Evolutionary conservation across 2,329 filamentous ascomycete genomes (phyloP).

Genomic region (Fusarium nurragi): DNA sequence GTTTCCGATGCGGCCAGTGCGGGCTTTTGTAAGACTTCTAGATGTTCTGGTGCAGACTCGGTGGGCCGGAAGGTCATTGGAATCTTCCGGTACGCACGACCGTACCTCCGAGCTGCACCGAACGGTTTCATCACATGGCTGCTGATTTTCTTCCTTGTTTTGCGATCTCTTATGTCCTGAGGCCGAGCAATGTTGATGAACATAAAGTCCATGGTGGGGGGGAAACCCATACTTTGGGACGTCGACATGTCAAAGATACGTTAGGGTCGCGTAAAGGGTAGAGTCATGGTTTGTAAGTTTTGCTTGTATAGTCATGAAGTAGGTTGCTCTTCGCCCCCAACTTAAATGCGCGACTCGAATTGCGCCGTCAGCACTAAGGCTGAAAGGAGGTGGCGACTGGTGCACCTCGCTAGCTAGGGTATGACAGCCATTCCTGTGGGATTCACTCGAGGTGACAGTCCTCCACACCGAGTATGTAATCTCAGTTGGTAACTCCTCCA

Average conservation of each 20-base stretch:
- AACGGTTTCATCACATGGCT: conserved; percentile 23
- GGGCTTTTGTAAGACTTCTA: background rate
- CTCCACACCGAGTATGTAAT: no score
- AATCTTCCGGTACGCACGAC: background rate
- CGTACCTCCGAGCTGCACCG: background rate
- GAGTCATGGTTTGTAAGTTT: background rate
- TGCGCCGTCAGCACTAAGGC: background rate
- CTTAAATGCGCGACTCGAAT: background rate
- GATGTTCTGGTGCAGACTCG: background rate
- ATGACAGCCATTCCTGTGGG: background rate
- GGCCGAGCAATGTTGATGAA: conserved; percentile 18
- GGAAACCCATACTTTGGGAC: background rate
- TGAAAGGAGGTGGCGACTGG: background rate
- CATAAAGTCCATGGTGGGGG: background rate
- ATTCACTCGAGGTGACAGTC: background rate
- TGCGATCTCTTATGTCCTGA: conserved; percentile 3
- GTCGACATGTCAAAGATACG: background rate
- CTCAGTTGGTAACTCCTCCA: conserved; percentile 5
- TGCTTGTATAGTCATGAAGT: background rate
- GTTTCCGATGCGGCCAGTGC: background rate
- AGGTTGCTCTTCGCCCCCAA: background rate
- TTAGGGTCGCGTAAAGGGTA: background rate
- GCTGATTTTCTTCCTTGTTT: conserved; percentile 7
- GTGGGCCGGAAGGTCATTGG: background rate
- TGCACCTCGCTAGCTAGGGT: background rate